A percentile compares a stretch with the other conserved stretches of the same genome.
Conservation (phyloP, 2,329 filamentous ascomycete genomes). For the Fusarium nygamai region DNA sequence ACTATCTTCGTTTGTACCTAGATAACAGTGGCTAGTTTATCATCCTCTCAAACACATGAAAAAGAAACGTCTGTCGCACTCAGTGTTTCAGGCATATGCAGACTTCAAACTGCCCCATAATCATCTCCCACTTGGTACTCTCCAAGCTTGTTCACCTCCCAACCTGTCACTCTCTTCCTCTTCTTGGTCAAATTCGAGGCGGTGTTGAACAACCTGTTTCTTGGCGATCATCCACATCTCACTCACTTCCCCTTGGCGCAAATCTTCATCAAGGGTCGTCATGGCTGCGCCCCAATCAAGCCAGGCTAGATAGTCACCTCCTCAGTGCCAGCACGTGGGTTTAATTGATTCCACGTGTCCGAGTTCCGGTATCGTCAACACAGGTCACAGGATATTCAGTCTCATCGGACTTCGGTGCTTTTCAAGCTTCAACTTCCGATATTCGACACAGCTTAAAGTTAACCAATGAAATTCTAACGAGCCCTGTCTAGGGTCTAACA, state of each 20-base stretch:
- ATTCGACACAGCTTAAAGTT: neutral
- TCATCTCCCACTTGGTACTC: neutral
- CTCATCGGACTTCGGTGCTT: slow-evolving; percentile 6
- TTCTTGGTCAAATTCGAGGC: slow-evolving; percentile 6
- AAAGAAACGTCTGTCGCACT: neutral
- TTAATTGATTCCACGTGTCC: slow-evolving; percentile 4
- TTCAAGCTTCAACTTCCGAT: neutral
- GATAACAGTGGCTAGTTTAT: neutral
- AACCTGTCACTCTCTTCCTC: slow-evolving; percentile 1
- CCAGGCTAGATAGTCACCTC: slow-evolving; percentile 21
- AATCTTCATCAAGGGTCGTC: slow-evolving; percentile 30
- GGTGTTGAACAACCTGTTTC: slow-evolving; percentile 11
- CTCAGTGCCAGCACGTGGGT: neutral
- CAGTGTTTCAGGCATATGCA: neutral
- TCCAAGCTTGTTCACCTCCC: neutral
- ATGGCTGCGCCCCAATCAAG: slow-evolving; percentile 27
- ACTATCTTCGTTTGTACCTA: neutral
- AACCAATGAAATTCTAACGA: slow-evolving; percentile 20
- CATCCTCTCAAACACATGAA: neutral
- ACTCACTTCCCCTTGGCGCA: slow-evolving; percentile 4
- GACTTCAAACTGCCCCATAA: neutral
- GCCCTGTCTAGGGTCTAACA: slow-evolving; percentile 27
- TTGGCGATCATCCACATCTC: slow-evolving; percentile 23
- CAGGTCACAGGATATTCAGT: neutral
- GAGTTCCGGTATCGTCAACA: neutral